phyloP scores from a whole-genome alignment of 768 basidiomycete genomes.

The Crassisporium funariophilum region DNA sequence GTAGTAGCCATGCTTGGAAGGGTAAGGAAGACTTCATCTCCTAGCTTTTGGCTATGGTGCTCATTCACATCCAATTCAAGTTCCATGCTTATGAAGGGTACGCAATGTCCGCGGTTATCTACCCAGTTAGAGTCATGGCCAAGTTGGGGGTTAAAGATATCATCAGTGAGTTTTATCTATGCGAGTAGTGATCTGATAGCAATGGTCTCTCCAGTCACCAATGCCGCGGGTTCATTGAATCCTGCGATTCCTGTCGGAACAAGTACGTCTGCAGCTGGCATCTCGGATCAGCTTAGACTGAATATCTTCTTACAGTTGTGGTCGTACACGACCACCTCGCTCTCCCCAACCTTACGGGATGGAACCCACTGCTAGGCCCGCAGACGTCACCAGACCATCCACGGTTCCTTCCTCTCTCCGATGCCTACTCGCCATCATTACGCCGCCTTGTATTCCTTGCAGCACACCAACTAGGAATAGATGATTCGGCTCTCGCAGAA shows the following conservation, averaged over 20 bases:
- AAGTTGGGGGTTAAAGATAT: constrained; percentile 72
- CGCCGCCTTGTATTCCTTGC: constrained; percentile 76
- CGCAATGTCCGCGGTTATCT: constrained; percentile 64
- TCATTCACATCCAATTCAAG: constrained; percentile 46
- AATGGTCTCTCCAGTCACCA: constrained; percentile 61
- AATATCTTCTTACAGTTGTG: constrained; percentile 55
- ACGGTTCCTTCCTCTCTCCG: constrained; percentile 83
- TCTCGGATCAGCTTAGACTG: not conserved
- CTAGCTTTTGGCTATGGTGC: constrained; percentile 2
- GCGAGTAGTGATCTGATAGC: not conserved
- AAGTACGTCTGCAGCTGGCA: constrained; percentile 45
- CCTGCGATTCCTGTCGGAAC: constrained; percentile 76
- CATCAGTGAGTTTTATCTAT: constrained; percentile 57
- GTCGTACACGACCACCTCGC: constrained; percentile 85
- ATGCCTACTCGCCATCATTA: constrained; percentile 75
- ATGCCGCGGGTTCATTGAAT: constrained; percentile 84
- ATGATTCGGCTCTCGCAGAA: constrained; percentile 63
- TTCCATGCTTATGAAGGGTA: constrained; percentile 90
- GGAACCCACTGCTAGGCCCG: constrained; percentile 81
- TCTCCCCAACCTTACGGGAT: constrained; percentile 73
- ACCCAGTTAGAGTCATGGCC: constrained; percentile 80
- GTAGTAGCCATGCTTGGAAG: constrained; percentile 91
- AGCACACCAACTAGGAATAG: constrained; percentile 59
- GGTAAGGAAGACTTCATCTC: constrained; percentile 40
- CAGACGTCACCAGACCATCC: constrained; percentile 56